Percentiles rank a stretch among this genome's conserved stretches.
Evolutionary conservation across 495 filamentous ascomycete genomes (phyloP).

Genomic region (Neurospora sp.): DNA sequence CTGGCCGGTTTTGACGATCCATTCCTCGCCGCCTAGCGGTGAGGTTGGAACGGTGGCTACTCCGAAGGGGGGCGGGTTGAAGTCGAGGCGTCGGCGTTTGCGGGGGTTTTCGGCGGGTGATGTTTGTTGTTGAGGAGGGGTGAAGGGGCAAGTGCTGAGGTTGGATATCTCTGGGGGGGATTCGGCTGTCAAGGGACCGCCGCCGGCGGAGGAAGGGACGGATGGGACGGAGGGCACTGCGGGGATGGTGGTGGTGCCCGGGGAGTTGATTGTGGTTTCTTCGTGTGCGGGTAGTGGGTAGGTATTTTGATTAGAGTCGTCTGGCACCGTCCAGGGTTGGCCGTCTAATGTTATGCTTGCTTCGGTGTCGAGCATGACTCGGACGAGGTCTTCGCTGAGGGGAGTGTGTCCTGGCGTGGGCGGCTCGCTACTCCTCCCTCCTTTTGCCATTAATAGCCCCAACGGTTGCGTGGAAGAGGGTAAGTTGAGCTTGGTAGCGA

Average conservation of each 20-base stretch:
- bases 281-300: background rate
- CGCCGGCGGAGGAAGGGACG: constrained; percentile 22
- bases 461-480: constrained; percentile 53
- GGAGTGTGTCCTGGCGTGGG: constrained; percentile 61
- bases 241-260: constrained; percentile 11
- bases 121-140: background rate
- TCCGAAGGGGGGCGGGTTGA: constrained; percentile 16
- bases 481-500: constrained; percentile 70
- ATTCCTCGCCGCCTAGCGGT: constrained; percentile 31
- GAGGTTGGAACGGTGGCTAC: constrained; percentile 6
- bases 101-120: background rate
- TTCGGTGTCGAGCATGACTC: constrained; percentile 56
- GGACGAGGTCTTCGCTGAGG: constrained; percentile 59
- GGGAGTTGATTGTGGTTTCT: constrained; percentile 5
- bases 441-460: constrained; percentile 54
- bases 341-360: constrained; percentile 66
- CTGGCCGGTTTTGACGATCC: constrained; percentile 69
- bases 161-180: constrained; percentile 21
- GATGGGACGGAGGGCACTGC: constrained; percentile 3
- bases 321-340: constrained; percentile 26
- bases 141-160: background rate
- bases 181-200: constrained; percentile 16
- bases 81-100: constrained; percentile 16
- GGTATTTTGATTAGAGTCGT: constrained; percentile 7
- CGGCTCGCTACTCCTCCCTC: constrained; percentile 41